Percentiles rank a stretch among this genome's conserved stretches.
Conservation (phyloP, 768 basidiomycete species). For the Auriculariales sp. region DNA sequence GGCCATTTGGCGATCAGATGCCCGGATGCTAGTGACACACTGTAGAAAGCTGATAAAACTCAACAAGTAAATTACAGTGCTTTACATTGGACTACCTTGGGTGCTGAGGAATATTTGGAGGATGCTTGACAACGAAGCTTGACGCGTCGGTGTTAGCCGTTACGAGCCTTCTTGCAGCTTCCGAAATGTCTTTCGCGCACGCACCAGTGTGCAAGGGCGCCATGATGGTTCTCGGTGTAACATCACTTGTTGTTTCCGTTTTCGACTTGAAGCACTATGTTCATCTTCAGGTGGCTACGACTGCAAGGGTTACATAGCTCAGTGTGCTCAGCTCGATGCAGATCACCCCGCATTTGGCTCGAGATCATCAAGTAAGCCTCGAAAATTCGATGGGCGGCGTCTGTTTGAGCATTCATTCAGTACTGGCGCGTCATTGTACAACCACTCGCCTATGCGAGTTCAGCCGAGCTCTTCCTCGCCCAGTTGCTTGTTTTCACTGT, state of each 20-base stretch:
- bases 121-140: no score
- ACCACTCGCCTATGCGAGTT: constrained; percentile 67
- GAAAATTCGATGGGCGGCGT: neutral
- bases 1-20: no score
- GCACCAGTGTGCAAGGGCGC: constrained; percentile 32
- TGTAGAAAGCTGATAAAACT: no score
- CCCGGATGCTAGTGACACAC: no score
- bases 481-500: constrained; percentile 61
- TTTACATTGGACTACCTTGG: no score
- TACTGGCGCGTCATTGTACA: constrained; percentile 74
- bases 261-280: constrained; percentile 84
- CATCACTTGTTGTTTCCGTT: constrained; percentile 60
- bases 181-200: neutral
- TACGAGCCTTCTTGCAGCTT: no score
- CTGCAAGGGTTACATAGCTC: neutral
- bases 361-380: constrained; percentile 59
- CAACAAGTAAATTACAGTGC: no score
- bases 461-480: constrained; percentile 70
- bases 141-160: no score
- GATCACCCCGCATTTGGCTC: constrained; percentile 82
- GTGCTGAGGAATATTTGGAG: no score
- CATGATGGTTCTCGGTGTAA: constrained; percentile 56
- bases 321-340: no score
- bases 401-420: constrained; percentile 23
- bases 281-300: constrained; percentile 52